Evolutionary conservation across 202 grass and related monocot species (phyloP), one percentile per base, ranked within the genome.

Genomic region (Digitaria exilis): DNA sequence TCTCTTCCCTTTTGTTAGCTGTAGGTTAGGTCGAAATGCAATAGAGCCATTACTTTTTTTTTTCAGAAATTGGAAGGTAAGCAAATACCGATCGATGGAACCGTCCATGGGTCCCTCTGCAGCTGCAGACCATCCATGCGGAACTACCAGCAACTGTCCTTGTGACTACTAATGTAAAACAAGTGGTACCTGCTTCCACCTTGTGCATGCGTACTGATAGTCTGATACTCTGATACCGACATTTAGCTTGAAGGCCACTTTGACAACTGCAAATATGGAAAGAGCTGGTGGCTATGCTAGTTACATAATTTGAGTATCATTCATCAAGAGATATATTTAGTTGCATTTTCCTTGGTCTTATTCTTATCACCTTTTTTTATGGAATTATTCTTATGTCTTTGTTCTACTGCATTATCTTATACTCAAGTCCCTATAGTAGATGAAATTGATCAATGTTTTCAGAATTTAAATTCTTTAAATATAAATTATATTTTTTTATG

Each of bases 1-100:
- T 50, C 18, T 34, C 14, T 37, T 6, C 17, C 50, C 16, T 19
- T 18, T 55, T 9, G 15, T 44, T 51, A 71, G 35, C 48, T 54
- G 54, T 16, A 72, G 25, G 56, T 79, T 85, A 71, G 75, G 83
- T 54, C 66, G 44, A 78, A 64, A 25, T 64, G 65, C 43, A 79
- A 71, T 79, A 71, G 19, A 30, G 71, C 30, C 54, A 52, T 21
- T 51, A 61, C 41, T 19, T n/a, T n/a, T n/a, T 50, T 76, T 48
- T 80, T 71, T 46, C 1, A 44, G 65, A 69, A 71, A 71, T 71
- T 63, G 65, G 83, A 79, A 71, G 75, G 74, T 71, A n/a, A 22
- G 65, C 42, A 85, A 49, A 50, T 69, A 48, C 5, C 19, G 9
- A 48, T 77, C 14, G 6, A 65, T 59, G 37, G 13, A 28, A 32